Base-by-base conservation (phyloP, 306 rosid genomes). In the Luffa aegyptiaca region DNA sequence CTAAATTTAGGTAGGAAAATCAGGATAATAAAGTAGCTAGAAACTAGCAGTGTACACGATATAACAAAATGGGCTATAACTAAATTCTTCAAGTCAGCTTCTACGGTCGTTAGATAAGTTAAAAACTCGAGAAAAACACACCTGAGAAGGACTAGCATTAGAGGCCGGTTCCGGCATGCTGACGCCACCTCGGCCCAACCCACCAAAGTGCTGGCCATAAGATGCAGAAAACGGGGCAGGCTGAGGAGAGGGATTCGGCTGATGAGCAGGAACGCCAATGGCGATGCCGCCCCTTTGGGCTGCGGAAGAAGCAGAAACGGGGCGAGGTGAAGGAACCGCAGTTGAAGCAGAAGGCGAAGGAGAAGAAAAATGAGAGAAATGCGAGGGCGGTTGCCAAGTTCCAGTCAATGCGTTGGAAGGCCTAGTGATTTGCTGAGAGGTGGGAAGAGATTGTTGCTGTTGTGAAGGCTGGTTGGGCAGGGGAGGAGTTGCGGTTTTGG, bases 201-300 rank as follows among this genome's bases (percentile, higher is more conserved):
- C 97, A 17, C 93, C 90, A 65, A 95, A 92, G 74, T 92, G 98
- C 59, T 87, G 94, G 41, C 90, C 87, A 66, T 92, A 92, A 35
- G 99, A 88, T 5, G 97, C 79, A 82, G 93, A 82, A 86, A 88
- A 56, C 53, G 93, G 83, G 13, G 89, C 35, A 55, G 84, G 76
- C 53, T 88, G 91, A 26, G 89, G 78, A 13, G 84, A 17, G 8
- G 82, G 64, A 79, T 7, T 87, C 37, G 88, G 91, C 80, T 90
- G 96, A 82, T 90, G 93, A 2, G 97, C 88, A 5, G 96, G 97
- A 11, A 91, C 92, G 49, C 98, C 97, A n/a, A 89, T 81, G 37
- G 98, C 90, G 83, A 92, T 83, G 78, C 96, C 89, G 4, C 93
- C 90, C 44, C 95, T 82, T 0, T 91, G 92, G 3, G 85, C 71